Evolutionary conservation across 805 yeast genomes (phyloP).

Genomic region (Teunomyces kruisii): DNA sequence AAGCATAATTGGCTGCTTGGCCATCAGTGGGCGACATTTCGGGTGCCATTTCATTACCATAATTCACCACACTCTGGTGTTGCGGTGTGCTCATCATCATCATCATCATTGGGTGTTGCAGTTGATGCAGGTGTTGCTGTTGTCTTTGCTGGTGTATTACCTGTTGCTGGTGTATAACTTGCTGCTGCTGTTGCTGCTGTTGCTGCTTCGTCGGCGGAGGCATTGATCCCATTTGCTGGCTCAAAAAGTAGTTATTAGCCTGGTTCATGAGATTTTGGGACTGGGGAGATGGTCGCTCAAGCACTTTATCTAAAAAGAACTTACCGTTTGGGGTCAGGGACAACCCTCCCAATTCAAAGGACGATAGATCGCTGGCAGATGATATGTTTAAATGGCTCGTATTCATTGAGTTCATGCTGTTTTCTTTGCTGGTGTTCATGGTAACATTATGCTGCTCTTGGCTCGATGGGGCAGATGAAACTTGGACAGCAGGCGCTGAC

Average conservation of each 20-base stretch:
- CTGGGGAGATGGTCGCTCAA: conserved; percentile 40
- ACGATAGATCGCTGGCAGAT: conserved; percentile 37
- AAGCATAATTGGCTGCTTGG: neutral
- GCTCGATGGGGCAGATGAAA: neutral
- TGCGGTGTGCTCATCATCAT: conserved; percentile 48
- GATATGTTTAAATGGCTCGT: conserved; percentile 34
- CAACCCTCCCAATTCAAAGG: conserved; percentile 39
- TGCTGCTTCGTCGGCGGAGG: conserved; percentile 30
- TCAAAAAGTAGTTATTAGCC: conserved; percentile 12
- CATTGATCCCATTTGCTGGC: conserved; percentile 19
- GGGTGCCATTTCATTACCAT: conserved; percentile 15
- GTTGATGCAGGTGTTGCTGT: conserved; percentile 13
- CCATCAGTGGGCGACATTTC: conserved; percentile 18
- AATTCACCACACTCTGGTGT: conserved; percentile 29
- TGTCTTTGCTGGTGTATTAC: conserved; percentile 1
- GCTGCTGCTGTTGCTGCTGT: conserved; percentile 9
- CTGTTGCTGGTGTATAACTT: too few species aligned
- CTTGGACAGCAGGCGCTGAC: neutral
- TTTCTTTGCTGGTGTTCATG: conserved; percentile 25
- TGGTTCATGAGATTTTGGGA: conserved; percentile 17
- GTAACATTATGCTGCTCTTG: conserved; percentile 8
- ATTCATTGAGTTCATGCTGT: conserved; percentile 30
- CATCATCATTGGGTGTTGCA: conserved; percentile 14
- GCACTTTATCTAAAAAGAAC: conserved; percentile 37
- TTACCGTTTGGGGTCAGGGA: conserved; percentile 43